Evolutionary conservation across 306 rosid genomes (phyloP), one percentile per base, ranked within the genome.

Genomic region (Lathyrus aphaca): DNA sequence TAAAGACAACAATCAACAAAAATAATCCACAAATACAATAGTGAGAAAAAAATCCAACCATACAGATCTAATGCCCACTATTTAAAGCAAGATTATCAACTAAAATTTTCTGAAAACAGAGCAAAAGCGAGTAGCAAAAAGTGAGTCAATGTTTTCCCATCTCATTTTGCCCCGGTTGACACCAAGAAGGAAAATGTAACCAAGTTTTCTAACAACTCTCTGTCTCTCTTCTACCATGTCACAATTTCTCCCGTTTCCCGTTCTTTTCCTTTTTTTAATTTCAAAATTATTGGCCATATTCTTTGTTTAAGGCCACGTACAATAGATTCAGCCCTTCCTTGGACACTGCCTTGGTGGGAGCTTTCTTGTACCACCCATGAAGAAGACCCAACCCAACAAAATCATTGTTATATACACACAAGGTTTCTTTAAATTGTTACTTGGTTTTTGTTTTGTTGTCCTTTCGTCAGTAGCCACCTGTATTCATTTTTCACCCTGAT

Each of bases 401-500:
- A 30, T 14, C 15, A 48, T 48, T 42, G 18, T 42, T 69, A n/a
- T 14, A 42, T 30, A 54, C 43, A 19, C 40, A 21, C 43, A 15
- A 3, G 44, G 23, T 64, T 17, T 4, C 32, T 60, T 51, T 45
- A 58, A 46, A 15, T 16, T 58, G 21, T 15, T 43, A 42, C 18
- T 70, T 57, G n/a, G 21, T 8, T 54, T 55, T 64, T 14, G 17
- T 43, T 54, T 42, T 23, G 30, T 61, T 59, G 13, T 29, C 51
- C 16, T 37, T 63, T 55, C 45, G 7, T 69, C 68, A 56, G 35
- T 74, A 73, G 65, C 14, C 46, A 73, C 60, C 14, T 54, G 57
- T 53, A 50, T 58, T 16, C 4, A 25, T 71, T 38, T 62, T 17
- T 44, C 39, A 39, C 19, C 46, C 70, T 48, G 18, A 60, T 68